Evolutionary conservation across 192 early-diverging fungal species (phyloP), one percentile per base, ranked within the genome.

Genomic region (Coemansia sp.): DNA sequence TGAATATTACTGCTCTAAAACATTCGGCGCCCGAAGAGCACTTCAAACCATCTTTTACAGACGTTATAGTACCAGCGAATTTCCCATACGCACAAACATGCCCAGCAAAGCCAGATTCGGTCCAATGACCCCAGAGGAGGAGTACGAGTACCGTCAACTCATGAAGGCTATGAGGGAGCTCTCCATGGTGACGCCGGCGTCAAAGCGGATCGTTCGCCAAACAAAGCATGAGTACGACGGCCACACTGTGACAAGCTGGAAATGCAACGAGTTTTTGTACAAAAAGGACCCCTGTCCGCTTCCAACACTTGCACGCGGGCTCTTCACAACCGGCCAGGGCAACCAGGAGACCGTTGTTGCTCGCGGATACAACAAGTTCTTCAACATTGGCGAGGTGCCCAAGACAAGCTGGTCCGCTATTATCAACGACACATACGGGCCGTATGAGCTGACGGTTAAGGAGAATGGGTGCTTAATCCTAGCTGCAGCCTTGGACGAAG

Each of bases 351-450:
- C 18, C 6, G 93, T 98, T 74, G 79, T 88, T 16, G 85, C 90
- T 16, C 86, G 96, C n/a, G 96, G 96, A 37, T 98, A 98, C 83
- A 89, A 98, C 85, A 98, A 99, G 84, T 99, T 99, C 74, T 99
- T 97, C 75, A 96, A 96, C 65, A 49, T 93, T 44, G 78, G 77
- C 13, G 93, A 94, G 58, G 87, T 89, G 13, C 19, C 71, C 9
- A 71, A 67, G 39, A 92, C 91, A 8, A 84, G 80, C 66, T 90
- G 88, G 85, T 63, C 70, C 3, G 82, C 78, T 61, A 74, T 98
- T 37, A 70, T 77, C 39, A 61, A 48, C 2, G 52, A 92, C 37
- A 95, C 95, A 0, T 45, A 61, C 10, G 93, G 92, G 0, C 97
- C 97, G 2, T 99, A 93, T 70, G 92, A 99, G 75, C 79, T 96